phyloP scores from a whole-genome alignment of 805 yeast genomes.

The Candida yuanshanica region DNA sequence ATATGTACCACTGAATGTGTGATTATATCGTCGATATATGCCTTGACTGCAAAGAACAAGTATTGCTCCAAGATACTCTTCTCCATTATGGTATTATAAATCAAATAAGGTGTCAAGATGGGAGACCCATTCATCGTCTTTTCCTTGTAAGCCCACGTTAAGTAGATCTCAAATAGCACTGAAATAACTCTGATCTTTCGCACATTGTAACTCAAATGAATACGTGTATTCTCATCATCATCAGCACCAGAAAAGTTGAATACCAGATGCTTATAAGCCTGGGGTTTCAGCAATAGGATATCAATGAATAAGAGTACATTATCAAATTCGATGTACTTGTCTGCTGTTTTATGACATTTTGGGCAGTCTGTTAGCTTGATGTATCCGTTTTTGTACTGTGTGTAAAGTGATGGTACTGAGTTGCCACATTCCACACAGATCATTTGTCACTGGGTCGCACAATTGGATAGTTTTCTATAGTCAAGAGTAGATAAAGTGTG shows the following conservation, averaged over 20 bases:
- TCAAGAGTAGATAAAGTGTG: too few relatives aligned
- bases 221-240: neutral
- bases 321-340: slow-evolving; percentile 88
- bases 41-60: slow-evolving; percentile 45
- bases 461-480: too few relatives aligned
- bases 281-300: slow-evolving; percentile 75
- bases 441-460: too few relatives aligned
- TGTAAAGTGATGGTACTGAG: slow-evolving; percentile 60
- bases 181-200: slow-evolving; percentile 55
- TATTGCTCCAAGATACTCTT: slow-evolving; percentile 46
- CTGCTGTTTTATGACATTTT: slow-evolving; percentile 69
- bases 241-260: slow-evolving; percentile 49
- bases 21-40: slow-evolving; percentile 39
- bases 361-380: slow-evolving; percentile 76
- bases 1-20: slow-evolving; percentile 34
- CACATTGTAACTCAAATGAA: slow-evolving; percentile 11
- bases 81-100: slow-evolving; percentile 28
- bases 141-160: slow-evolving; percentile 91
- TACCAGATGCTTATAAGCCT: slow-evolving; percentile 82
- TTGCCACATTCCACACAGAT: slow-evolving; percentile 85
- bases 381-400: slow-evolving; percentile 68
- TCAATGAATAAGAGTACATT: slow-evolving; percentile 80
- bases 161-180: slow-evolving; percentile 79
- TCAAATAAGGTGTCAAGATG: slow-evolving; percentile 14
- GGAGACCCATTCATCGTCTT: slow-evolving; percentile 32